Base-by-base conservation (phyloP, 768 basidiomycete genomes). In the Podaxis pistillaris region DNA sequence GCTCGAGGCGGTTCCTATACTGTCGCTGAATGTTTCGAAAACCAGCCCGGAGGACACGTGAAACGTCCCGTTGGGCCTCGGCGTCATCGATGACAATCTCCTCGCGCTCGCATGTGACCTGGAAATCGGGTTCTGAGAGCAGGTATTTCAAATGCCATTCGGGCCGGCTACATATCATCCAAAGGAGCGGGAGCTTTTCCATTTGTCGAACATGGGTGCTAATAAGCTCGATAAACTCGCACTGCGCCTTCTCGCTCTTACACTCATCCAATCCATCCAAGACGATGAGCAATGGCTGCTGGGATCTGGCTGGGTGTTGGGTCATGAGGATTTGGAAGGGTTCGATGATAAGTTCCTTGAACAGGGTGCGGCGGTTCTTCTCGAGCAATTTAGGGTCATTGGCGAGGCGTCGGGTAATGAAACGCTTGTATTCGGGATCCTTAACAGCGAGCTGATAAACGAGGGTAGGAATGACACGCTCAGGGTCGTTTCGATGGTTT, bases 171-270 rank as follows among this genome's bases (percentile, higher is more conserved):
- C 47, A 50, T 11, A 50, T 26, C 47, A 50, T 50, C 47, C 47
- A 50, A 11, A n/a, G 51, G n/a, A 61, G 28, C 6, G 59, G 59
- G 28, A 58, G 51, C 46, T 30, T 15, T 2, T 17, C 28, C 8
- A 54, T 17, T 4, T 24, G 13, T 46, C 40, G 51, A n/a, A 41
- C 51, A 26, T 61, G 52, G 8, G 28, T 22, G 40, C 52, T 54
- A 38, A 64, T 41, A 50, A 64, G 50, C 17, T 58, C 50, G 8
- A 64, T 26, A 22, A 64, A 46, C 24, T 64, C 57, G n/a, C 30
- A 36, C 36, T 64, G 63, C 1, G 51, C 56, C 2, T 46, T 15
- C 38, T 24, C 22, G 11, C 22, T 22, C 12, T 6, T 50, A 22
- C 47, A 50, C 22, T 50, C 47, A 24, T 50, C 47, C 24, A 50